These are phyloP conservation scores for Debaryomyces udenii DNA, from an alignment of 1,139 yeast genomes.

Conservation along the genomic window DNA sequence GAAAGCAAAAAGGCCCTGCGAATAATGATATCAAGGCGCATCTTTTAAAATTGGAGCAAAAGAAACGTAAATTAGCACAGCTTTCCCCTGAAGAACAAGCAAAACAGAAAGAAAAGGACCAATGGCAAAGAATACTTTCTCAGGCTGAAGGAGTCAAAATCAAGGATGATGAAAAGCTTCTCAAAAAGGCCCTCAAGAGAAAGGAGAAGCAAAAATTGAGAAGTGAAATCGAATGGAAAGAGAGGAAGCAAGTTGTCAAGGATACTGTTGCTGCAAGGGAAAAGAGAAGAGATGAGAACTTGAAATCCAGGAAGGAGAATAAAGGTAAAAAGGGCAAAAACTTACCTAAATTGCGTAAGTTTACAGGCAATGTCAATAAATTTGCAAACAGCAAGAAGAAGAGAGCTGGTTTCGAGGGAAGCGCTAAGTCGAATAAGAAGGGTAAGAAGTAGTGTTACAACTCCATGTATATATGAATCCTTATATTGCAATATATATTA, in stretches of 20 bases:
- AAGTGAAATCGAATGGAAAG: conserved; percentile 86
- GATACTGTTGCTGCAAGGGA: conserved; percentile 74
- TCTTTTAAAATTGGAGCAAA: conserved; percentile 70
- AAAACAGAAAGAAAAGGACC: conserved; percentile 66
- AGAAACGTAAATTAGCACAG: conserved; percentile 62
- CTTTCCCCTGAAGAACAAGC: conserved; percentile 68
- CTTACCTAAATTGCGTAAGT: conserved; percentile 69
- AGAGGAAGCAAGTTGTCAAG: conserved; percentile 76
- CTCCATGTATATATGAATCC: background rate
- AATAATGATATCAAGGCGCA: conserved; percentile 86
- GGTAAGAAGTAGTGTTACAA: conserved; percentile 20
- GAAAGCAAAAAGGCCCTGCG: conserved; percentile 78
- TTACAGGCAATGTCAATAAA: conserved; percentile 57
- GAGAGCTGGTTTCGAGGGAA: conserved; percentile 64
- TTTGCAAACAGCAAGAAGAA: conserved; percentile 38
- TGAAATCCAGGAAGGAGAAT: conserved; percentile 77
- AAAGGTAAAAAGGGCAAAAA: conserved; percentile 74
- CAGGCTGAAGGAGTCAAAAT: conserved; percentile 89
- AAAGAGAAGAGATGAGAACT: conserved; percentile 87
- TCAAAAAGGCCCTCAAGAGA: conserved; percentile 82
- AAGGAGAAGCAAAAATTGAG: conserved; percentile 79
- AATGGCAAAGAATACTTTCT: conserved; percentile 83
- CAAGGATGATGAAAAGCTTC: conserved; percentile 85
- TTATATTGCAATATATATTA: background rate
- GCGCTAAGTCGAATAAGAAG: conserved; percentile 40